Base-by-base conservation (phyloP, 129 eudicot species). In the Pseudognaphalium luteoalbum region DNA sequence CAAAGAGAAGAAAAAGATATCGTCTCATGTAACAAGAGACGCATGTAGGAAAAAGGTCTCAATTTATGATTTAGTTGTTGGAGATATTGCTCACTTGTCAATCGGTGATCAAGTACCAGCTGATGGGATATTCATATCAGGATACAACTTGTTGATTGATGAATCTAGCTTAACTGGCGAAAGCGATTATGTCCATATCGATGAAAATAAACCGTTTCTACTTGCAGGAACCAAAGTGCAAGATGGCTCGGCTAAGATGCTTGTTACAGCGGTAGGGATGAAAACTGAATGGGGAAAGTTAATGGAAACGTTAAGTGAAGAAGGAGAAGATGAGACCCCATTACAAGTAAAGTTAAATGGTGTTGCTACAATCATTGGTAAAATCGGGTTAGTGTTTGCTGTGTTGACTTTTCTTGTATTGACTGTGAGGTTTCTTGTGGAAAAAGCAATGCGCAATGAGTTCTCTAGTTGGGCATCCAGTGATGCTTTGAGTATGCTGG, bases 251-350 rank as follows among this genome's bases (percentile, higher is more conserved):
- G 96, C 76, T 73, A 88, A 86, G 63, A 94, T 94, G 98, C 78
- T 94, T 22, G 96, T 94, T 28, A 84, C 96, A 9, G 83, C 98
- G 9, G 98, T 94, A 62, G 97, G 98, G 60, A 87, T 88, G 97
- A 89, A 84, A 80, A 94, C 98, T 30, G 96, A 91, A 85, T 93
- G 98, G 98, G 98, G 96, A 22, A 85, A 82, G 64, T 76, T 93
- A 80, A 91, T 93, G 97, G 96, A 81, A 76, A 87, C 96, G 7
- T 66, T 93, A 50, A 82, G 84, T 44, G 97, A 90, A 67, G 91
- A 86, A 20, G 90, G 89, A 3, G 90, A 93, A 77, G 95, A 93
- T 66, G 96, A 92, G 86, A 93, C 96, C 7, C 98, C 96, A 0
- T 72, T 93, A 71, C 96, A 90, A 77, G 96, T 88, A 47, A 90